These are phyloP conservation scores for Cryptococcus neoformans DNA, from an alignment of 1,284 basidiomycete species.

Conservation along the genomic window DNA sequence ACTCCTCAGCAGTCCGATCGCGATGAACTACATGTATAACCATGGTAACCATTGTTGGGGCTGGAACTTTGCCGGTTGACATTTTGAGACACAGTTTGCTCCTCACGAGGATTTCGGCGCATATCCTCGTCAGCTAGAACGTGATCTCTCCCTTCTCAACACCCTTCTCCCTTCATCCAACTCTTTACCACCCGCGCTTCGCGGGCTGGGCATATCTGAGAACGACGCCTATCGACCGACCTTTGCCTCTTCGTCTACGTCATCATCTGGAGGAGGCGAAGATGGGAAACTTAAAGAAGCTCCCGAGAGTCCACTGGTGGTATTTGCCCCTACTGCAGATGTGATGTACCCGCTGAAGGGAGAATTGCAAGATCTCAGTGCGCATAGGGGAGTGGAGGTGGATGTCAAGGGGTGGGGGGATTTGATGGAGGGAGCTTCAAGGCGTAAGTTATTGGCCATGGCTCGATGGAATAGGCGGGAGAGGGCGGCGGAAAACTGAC, in stretches of 20 bases:
- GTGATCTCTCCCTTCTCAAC: constrained; percentile 55
- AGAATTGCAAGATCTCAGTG: constrained; percentile 69
- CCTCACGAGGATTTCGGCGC: constrained; percentile 88
- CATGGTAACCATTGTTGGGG: too few relatives aligned
- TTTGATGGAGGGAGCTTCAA: constrained; percentile 47
- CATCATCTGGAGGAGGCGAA: not conserved
- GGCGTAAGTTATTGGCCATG: constrained; percentile 35
- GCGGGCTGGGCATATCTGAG: constrained; percentile 38
- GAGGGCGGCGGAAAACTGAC: too few relatives aligned
- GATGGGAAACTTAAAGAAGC: not conserved
- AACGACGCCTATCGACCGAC: constrained; percentile 19
- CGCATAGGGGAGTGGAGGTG: constrained; percentile 84
- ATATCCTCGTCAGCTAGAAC: constrained; percentile 76
- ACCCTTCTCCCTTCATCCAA: constrained; percentile 57
- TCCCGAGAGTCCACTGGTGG: constrained; percentile 55
- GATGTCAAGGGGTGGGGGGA: constrained; percentile 79
- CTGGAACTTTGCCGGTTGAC: not conserved
- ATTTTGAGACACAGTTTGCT: constrained; percentile 64
- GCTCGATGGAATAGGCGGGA: too few relatives aligned
- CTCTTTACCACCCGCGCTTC: constrained; percentile 36
- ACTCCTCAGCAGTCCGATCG: too few relatives aligned
- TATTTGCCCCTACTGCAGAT: constrained; percentile 71
- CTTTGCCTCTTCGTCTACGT: too few relatives aligned
- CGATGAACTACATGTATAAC: too few relatives aligned
- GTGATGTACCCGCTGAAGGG: constrained; percentile 83